A percentile compares a stretch with the other conserved stretches of the same genome.
These are phyloP conservation scores for Cucurbita pepo DNA, from an alignment of 306 rosid species.

Conservation along the genomic window DNA sequence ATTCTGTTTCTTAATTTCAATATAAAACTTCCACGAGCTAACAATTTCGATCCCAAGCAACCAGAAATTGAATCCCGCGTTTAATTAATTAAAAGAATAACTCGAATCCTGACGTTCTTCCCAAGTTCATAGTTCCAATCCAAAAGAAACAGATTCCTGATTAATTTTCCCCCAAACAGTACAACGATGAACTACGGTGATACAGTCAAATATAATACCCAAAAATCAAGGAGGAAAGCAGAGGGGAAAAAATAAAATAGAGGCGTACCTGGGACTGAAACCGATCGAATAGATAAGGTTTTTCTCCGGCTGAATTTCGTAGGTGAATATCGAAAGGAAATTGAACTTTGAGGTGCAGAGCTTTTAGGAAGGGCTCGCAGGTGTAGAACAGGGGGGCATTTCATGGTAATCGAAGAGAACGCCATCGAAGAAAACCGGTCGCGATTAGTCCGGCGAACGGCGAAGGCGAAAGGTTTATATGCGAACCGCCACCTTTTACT, in stretches of 20 bases:
- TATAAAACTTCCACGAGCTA: background rate
- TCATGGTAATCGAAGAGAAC: slow-evolving; percentile 32
- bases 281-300: slow-evolving; percentile 50
- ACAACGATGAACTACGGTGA: background rate
- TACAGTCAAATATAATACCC: background rate
- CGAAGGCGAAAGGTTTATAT: background rate
- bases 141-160: background rate
- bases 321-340: slow-evolving; percentile 27
- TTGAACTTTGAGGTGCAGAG: slow-evolving; percentile 16
- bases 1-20: background rate
- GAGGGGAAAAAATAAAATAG: background rate
- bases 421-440: slow-evolving; percentile 32
- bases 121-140: background rate
- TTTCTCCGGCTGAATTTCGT: slow-evolving; percentile 21
- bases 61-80: background rate
- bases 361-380: slow-evolving; percentile 11
- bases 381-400: slow-evolving; percentile 29
- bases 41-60: background rate
- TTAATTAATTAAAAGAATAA: background rate
- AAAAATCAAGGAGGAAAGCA: background rate
- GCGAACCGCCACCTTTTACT: background rate
- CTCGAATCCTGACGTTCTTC: background rate
- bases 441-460: background rate
- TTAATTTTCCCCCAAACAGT: background rate
- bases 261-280: slow-evolving; percentile 41